Evolutionary conservation across 345 rosid genomes (phyloP), one percentile per base, ranked within the genome.

Genomic region (Lumnitzera racemosa): DNA sequence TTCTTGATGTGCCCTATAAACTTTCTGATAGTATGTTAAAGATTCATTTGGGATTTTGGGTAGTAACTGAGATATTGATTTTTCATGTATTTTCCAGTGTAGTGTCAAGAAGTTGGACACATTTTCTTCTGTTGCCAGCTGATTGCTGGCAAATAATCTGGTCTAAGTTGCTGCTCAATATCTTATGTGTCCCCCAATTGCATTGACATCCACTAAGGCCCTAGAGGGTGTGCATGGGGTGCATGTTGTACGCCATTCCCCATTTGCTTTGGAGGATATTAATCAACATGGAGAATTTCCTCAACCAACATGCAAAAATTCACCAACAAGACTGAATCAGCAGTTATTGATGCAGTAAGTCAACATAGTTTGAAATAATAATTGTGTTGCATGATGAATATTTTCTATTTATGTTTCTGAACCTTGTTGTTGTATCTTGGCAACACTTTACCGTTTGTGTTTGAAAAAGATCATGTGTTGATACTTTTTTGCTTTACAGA

Each of bases 171-270:
- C 46, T 57, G 52, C 58, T 46, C 11, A 62, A 58, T 60, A 65
- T 56, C 70, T 63, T 61, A 86, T 90, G 97, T 63, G 84, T 74
- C 78, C 69, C 16, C 72, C 72, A 73, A 68, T 63, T 55, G 65
- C 66, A 64, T 64, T 64, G 29, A 68, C 70, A 55, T 23, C 82
- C 17, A 79, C 85, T 61, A 87, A 70, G 57, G 78, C 84, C 79
- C 76, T 94, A 23, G 87, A 88, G 60, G 80, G 89, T 71, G 75
- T 90, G 51, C 91, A 78, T 66, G 95, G 97, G 25, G 78, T 94
- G 51, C 96, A 76, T 62, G 83, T 89, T 20, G 67, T 75, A 29
- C 83, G 90, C 66, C 91, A 80, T 63, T 80, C 89, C 0, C 95
- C 97, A 14, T 94, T 90, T 71, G 63, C 71, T 23, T 57, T 70